Evolutionary conservation across 2,329 filamentous ascomycete genomes (phyloP).

Genomic region (Coccinonectria pachysandricola): DNA sequence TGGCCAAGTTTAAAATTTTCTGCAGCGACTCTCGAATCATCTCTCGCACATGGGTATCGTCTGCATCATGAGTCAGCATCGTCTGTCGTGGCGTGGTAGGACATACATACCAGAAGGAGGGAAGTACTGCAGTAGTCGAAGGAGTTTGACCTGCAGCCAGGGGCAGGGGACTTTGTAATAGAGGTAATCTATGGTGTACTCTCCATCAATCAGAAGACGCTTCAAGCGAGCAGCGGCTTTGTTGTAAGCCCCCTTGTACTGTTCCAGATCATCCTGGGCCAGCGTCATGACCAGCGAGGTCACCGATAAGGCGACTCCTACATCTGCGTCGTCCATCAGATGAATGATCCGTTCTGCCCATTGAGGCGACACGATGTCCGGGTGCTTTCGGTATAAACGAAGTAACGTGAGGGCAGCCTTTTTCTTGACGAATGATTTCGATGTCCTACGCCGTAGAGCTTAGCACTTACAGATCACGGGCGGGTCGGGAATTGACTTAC

Average conservation of each 20-base stretch:
- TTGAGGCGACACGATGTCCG: conserved; percentile 86
- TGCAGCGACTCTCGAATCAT: conserved; percentile 88
- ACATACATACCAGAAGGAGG: conserved; percentile 71
- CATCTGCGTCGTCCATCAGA: conserved; percentile 93
- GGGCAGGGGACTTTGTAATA: conserved; percentile 99
- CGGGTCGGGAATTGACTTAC: conserved; percentile 32
- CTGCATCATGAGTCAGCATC: conserved; percentile 32
- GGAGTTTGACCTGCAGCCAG: conserved; percentile 93
- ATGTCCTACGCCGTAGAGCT: conserved; percentile 32
- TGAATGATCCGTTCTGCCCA: conserved; percentile 98
- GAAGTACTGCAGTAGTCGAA: conserved; percentile 90
- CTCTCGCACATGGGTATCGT: conserved; percentile 83
- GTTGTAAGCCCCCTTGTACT: conserved; percentile 87
- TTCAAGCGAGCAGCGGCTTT: conserved; percentile 88
- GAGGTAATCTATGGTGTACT: conserved; percentile 82
- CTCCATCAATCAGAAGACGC: conserved; percentile 80
- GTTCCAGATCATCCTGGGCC: conserved; percentile 86
- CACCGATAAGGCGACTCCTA: conserved; percentile 89
- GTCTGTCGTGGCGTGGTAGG: neutral
- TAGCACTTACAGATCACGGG: conserved; percentile 2
- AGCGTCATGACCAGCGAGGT: conserved; percentile 92
- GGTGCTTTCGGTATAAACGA: conserved; percentile 87
- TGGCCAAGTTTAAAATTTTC: conserved; percentile 79
- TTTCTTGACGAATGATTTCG: conserved; percentile 98
- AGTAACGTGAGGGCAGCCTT: conserved; percentile 92